phyloP scores from a whole-genome alignment of 805 yeast genomes.

The Metschnikowia vanudenii region DNA sequence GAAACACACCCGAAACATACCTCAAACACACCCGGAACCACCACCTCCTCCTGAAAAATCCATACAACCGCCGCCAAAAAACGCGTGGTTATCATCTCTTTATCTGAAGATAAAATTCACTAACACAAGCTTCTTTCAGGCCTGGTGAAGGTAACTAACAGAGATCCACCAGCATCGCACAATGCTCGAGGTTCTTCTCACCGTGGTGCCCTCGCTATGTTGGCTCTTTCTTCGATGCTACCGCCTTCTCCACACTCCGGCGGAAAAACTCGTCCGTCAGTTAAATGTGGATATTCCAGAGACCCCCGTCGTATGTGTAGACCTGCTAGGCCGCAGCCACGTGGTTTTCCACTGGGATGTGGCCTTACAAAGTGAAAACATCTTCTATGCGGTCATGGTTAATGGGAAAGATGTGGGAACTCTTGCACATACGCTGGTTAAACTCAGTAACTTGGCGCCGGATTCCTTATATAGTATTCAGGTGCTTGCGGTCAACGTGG shows the following conservation, averaged over 20 bases:
- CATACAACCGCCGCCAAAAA: too few species aligned
- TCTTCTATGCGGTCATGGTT: conserved; percentile 34
- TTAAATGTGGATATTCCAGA: conserved; percentile 55
- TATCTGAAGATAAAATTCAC: too few species aligned
- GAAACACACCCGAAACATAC: too few species aligned
- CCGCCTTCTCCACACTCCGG: conserved; percentile 42
- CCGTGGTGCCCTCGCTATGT: conserved; percentile 33
- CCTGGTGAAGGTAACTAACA: too few species aligned
- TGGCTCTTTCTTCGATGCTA: conserved; percentile 43
- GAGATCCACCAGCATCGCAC: too few species aligned
- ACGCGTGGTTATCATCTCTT: too few species aligned
- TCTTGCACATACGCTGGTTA: conserved; percentile 34
- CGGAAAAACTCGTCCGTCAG: conserved; percentile 44
- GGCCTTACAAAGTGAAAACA: conserved; percentile 11
- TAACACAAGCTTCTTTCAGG: too few species aligned
- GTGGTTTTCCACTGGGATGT: conserved; percentile 51
- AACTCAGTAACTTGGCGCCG: conserved; percentile 29
- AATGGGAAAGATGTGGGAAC: conserved; percentile 39
- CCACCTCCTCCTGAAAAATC: neutral
- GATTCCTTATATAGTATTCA: conserved; percentile 34
- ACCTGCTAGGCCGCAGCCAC: conserved; percentile 45
- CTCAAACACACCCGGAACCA: neutral
- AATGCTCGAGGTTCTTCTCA: conserved; percentile 36
- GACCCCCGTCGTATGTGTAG: conserved; percentile 54
- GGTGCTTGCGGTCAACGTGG: conserved; percentile 35